These are phyloP conservation scores for Punica granatum DNA, from an alignment of 345 rosid species.

Conservation along the genomic window DNA sequence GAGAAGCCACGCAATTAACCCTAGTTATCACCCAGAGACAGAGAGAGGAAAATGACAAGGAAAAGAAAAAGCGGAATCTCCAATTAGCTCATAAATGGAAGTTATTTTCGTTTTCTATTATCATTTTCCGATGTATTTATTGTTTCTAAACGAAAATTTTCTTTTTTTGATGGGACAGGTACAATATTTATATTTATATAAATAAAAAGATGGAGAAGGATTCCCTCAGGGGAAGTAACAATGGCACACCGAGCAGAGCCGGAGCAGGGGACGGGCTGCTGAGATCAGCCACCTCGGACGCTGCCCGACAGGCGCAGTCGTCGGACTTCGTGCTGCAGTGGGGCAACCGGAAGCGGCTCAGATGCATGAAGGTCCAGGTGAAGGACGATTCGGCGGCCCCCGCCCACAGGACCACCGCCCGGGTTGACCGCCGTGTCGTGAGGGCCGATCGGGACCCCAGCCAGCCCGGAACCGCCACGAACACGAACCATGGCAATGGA, in stretches of 20 bases:
- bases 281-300: slow-evolving; percentile 29
- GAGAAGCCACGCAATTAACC: neutral
- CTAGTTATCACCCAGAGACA: neutral
- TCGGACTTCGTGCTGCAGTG: slow-evolving; percentile 57
- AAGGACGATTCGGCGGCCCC: slow-evolving; percentile 37
- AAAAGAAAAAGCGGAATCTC: neutral
- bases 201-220: slow-evolving; percentile 39
- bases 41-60: neutral
- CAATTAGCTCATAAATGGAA: slow-evolving; percentile 4
- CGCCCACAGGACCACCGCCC: slow-evolving; percentile 38
- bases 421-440: slow-evolving; percentile 43
- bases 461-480: slow-evolving; percentile 9
- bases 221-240: slow-evolving; percentile 19
- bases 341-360: slow-evolving; percentile 66
- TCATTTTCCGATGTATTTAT: neutral
- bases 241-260: slow-evolving; percentile 16
- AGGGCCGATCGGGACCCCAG: slow-evolving; percentile 26
- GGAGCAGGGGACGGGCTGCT: slow-evolving; percentile 22
- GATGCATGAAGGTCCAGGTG: slow-evolving; percentile 65
- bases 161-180: slow-evolving; percentile 9
- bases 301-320: slow-evolving; percentile 25
- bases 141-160: neutral
- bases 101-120: neutral
- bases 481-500: slow-evolving; percentile 16
- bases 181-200: neutral